phyloP scores from a whole-genome alignment of 768 basidiomycete species.

The Botryobasidium botryosum region DNA sequence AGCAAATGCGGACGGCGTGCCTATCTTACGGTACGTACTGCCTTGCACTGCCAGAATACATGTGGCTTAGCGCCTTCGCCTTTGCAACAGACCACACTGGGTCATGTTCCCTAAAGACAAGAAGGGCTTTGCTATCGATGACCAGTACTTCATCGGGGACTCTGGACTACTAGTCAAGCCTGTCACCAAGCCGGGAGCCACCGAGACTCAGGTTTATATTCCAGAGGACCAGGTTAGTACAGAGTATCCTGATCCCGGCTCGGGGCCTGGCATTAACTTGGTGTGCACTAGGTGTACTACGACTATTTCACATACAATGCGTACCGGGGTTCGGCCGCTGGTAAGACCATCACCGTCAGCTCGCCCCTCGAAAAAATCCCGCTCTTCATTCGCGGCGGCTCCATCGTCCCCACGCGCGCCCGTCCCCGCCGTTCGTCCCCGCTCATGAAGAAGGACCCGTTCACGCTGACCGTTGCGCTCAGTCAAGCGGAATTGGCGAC shows the following conservation, averaged over 20 bases:
- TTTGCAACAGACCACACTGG: slow-evolving; percentile 66
- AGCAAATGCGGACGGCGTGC: slow-evolving; percentile 61
- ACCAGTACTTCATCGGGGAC: slow-evolving; percentile 82
- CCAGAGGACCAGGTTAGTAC: slow-evolving; percentile 58
- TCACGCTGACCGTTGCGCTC: slow-evolving; percentile 76
- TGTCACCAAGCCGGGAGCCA: slow-evolving; percentile 56
- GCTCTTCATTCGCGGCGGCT: slow-evolving; percentile 77
- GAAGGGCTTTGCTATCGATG: slow-evolving; percentile 74
- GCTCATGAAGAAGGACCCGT: slow-evolving; percentile 82
- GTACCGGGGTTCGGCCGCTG: slow-evolving; percentile 48
- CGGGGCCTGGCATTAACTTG: neutral
- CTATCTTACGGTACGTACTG: slow-evolving; percentile 56
- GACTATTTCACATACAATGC: slow-evolving; percentile 66
- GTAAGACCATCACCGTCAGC: slow-evolving; percentile 55
- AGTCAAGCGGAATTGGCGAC: slow-evolving; percentile 28
- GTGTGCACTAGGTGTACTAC: slow-evolving; percentile 58
- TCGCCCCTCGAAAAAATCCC: slow-evolving; percentile 71
- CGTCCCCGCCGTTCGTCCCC: slow-evolving; percentile 72
- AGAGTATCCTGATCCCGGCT: neutral
- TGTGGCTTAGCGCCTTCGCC: neutral
- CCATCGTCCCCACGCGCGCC: slow-evolving; percentile 74
- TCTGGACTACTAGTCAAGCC: slow-evolving; percentile 88
- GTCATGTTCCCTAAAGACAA: slow-evolving; percentile 82
- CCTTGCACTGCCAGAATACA: neutral
- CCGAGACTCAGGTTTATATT: slow-evolving; percentile 60